A percentile compares a stretch with the other conserved stretches of the same genome.
These are phyloP conservation scores for Urostyla sp. DNA, from an alignment of 73 alveolate species.

Conservation along the genomic window DNA sequence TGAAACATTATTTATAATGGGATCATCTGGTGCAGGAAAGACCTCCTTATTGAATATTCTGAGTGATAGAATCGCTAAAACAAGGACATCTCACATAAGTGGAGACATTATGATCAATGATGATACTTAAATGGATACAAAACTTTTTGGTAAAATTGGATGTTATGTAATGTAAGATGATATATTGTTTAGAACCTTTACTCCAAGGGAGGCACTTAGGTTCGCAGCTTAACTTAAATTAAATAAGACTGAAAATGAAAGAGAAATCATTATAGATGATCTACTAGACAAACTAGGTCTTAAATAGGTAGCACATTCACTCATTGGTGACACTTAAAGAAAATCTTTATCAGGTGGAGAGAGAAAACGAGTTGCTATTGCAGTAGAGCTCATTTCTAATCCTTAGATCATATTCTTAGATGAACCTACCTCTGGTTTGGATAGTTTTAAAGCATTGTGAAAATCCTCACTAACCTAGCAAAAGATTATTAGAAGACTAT, in stretches of 20 bases:
- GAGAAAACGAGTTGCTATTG: slow-evolving; percentile 64
- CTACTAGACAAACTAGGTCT: slow-evolving; percentile 56
- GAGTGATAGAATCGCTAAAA: slow-evolving; percentile 18
- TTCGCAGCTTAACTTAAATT: slow-evolving; percentile 64
- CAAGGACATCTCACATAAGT: background rate
- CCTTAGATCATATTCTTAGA: slow-evolving; percentile 56
- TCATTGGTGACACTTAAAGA: slow-evolving; percentile 22
- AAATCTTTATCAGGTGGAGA: slow-evolving; percentile 65
- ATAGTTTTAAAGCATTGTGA: slow-evolving; percentile 44
- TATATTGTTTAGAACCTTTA: slow-evolving; percentile 69
- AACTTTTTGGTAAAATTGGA: slow-evolving; percentile 25
- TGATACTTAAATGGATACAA: background rate
- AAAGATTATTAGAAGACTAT: slow-evolving; percentile 63
- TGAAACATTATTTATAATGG: slow-evolving; percentile 37
- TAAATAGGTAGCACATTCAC: slow-evolving; percentile 45
- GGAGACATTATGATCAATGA: slow-evolving; percentile 25
- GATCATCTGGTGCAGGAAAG: slow-evolving; percentile 67
- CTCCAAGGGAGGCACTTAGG: slow-evolving; percentile 74
- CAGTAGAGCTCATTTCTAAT: slow-evolving; percentile 64
- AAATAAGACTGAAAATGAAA: slow-evolving; percentile 35
- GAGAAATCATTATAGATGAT: slow-evolving; percentile 52
- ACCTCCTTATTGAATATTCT: slow-evolving; percentile 31
- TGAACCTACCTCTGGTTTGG: slow-evolving; percentile 74
- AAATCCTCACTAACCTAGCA: slow-evolving; percentile 1
- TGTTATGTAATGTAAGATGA: slow-evolving; percentile 83